Evolutionary conservation across 495 filamentous ascomycete species (phyloP).

Genomic region (Penicillium bovifimosum): DNA sequence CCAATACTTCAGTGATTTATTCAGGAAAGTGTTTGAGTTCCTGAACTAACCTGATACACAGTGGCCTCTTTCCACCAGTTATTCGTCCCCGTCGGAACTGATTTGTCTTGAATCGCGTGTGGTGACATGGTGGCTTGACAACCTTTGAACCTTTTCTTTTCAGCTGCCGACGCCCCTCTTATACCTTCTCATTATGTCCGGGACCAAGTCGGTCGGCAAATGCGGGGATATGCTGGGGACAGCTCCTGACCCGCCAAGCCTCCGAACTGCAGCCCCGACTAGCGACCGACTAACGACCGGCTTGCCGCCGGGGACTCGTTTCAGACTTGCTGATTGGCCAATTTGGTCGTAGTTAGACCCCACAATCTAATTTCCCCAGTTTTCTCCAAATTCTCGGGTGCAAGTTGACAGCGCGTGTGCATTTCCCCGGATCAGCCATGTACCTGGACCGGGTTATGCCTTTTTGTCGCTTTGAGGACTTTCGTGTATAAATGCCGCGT

Average conservation of each 20-base stretch:
- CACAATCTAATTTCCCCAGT: conserved; percentile 4
- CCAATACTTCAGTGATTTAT: no score
- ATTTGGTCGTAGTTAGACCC: neutral
- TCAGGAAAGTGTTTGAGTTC: conserved; percentile 14
- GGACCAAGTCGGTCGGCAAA: neutral
- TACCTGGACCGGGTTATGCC: neutral
- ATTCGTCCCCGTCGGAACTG: conserved; percentile 14
- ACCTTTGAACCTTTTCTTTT: neutral
- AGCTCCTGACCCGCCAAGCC: conserved; percentile 1
- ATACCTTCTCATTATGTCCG: neutral
- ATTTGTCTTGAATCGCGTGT: conserved; percentile 4
- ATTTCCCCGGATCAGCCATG: conserved; percentile 10
- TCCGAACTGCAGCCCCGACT: conserved; percentile 3
- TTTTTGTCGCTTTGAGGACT: neutral
- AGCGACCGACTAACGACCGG: conserved; percentile 12
- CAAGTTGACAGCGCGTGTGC: neutral
- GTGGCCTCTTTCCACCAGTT: conserved; percentile 39
- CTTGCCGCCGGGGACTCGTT: conserved; percentile 1
- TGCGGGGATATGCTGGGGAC: neutral
- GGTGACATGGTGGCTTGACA: conserved; percentile 11
- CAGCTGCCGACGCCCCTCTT: neutral
- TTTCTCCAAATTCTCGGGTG: conserved; percentile 5
- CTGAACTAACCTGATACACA: conserved; percentile 42
- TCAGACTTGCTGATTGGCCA: conserved; percentile 2
- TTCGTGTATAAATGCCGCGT: neutral